Percentiles rank a stretch among this genome's conserved stretches.
Conservation (phyloP, 805 yeast species). For the Myxozyma neglecta region DNA sequence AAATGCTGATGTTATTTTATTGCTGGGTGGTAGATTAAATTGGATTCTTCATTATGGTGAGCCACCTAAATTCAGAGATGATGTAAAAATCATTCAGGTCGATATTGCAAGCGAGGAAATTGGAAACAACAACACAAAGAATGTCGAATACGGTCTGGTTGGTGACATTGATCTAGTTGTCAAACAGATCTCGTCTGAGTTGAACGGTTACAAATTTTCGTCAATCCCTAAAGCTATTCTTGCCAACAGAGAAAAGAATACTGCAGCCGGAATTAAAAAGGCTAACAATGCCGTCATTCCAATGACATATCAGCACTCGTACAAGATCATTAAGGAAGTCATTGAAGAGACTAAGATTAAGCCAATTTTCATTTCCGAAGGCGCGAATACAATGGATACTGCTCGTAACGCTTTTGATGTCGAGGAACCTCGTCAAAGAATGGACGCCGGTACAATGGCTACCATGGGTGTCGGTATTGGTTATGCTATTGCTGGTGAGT, state of each 20-base stretch:
- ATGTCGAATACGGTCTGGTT: slow-evolving; percentile 47
- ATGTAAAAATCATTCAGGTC: slow-evolving; percentile 56
- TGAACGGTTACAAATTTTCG: slow-evolving; percentile 43
- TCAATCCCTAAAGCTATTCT: slow-evolving; percentile 37
- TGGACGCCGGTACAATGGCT: slow-evolving; percentile 76
- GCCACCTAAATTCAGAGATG: slow-evolving; percentile 50
- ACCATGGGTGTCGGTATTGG: slow-evolving; percentile 78
- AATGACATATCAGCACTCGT: slow-evolving; percentile 56
- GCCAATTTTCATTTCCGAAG: slow-evolving; percentile 58
- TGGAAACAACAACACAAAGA: slow-evolving; percentile 47
- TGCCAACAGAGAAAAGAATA: slow-evolving; percentile 38
- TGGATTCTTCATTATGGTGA: slow-evolving; percentile 74
- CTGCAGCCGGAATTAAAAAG: slow-evolving; percentile 40
- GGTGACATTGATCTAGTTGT: slow-evolving; percentile 56
- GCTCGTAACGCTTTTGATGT: slow-evolving; percentile 63
- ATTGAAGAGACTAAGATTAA: slow-evolving; percentile 38
- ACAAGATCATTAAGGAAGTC: slow-evolving; percentile 49
- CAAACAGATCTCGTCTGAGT: slow-evolving; percentile 39
- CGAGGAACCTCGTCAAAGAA: slow-evolving; percentile 51
- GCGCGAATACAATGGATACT: slow-evolving; percentile 77
- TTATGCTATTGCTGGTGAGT: slow-evolving; percentile 56
- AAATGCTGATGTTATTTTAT: slow-evolving; percentile 57
- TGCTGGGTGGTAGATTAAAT: slow-evolving; percentile 67
- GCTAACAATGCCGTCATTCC: slow-evolving; percentile 38
- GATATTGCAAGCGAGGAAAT: slow-evolving; percentile 56